Evolutionary conservation across 352 stramenopile genomes (phyloP).

Genomic region (Globisporangium recalcitrans): DNA sequence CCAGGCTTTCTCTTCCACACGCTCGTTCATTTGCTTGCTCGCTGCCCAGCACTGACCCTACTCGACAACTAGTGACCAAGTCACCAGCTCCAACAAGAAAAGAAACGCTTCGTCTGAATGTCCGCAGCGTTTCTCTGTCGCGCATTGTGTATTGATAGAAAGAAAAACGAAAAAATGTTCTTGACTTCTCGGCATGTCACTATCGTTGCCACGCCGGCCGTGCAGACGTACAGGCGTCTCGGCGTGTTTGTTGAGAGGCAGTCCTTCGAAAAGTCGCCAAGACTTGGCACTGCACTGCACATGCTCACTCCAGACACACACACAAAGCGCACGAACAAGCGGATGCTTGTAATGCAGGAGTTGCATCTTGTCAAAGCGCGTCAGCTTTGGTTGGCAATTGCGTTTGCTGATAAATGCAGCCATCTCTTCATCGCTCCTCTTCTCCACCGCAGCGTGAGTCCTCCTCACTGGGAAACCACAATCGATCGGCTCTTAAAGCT

Average conservation of each 20-base stretch:
- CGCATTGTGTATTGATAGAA: constrained; percentile 2
- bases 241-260: background rate
- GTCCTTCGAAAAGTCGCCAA: background rate
- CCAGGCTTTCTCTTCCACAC: background rate
- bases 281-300: background rate
- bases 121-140: background rate
- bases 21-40: background rate
- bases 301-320: background rate
- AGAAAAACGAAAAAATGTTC: background rate
- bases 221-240: background rate
- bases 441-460: too few species aligned
- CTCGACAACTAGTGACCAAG: too few species aligned
- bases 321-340: background rate
- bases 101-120: constrained; percentile 9
- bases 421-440: too few species aligned
- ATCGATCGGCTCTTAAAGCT: too few species aligned
- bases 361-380: background rate
- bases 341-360: background rate
- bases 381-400: too few species aligned
- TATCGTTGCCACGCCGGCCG: background rate
- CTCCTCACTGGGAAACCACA: too few species aligned
- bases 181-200: constrained; percentile 1
- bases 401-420: too few species aligned
- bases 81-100: too few species aligned
- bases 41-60: background rate